Conservation (phyloP, 2,329 filamentous ascomycete species). For the Fusarium denticulatum region DNA sequence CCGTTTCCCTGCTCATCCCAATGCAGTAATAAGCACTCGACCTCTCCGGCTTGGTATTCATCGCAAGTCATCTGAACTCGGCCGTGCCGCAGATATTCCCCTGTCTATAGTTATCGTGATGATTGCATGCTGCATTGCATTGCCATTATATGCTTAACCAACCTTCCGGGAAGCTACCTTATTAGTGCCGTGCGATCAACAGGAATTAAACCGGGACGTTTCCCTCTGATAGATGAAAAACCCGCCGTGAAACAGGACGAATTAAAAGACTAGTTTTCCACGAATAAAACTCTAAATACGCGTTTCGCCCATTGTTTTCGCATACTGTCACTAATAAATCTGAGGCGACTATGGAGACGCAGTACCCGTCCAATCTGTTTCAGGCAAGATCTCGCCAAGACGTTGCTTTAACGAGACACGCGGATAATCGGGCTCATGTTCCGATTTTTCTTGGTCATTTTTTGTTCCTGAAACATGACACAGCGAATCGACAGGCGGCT, state of each 20-base stretch:
- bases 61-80: neutral
- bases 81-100: neutral
- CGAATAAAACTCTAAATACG: neutral
- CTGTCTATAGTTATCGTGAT: neutral
- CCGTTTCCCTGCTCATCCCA: neutral
- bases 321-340: neutral
- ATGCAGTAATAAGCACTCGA: neutral
- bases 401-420: neutral
- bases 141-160: conserved; percentile 7
- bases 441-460: conserved; percentile 7
- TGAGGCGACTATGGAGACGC: conserved; percentile 2
- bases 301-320: neutral
- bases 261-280: conserved; percentile 9
- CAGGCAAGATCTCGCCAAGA: conserved; percentile 12
- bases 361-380: conserved; percentile 6
- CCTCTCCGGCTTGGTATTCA: neutral
- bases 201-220: neutral
- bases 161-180: neutral
- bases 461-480: conserved; percentile 18
- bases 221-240: conserved; percentile 1
- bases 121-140: neutral
- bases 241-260: conserved; percentile 1
- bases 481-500: conserved; percentile 19
- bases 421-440: conserved; percentile 16
- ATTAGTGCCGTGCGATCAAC: conserved; percentile 3